phyloP scores from a whole-genome alignment of 257 asterid genomes.

The Linderniella brevidens region DNA sequence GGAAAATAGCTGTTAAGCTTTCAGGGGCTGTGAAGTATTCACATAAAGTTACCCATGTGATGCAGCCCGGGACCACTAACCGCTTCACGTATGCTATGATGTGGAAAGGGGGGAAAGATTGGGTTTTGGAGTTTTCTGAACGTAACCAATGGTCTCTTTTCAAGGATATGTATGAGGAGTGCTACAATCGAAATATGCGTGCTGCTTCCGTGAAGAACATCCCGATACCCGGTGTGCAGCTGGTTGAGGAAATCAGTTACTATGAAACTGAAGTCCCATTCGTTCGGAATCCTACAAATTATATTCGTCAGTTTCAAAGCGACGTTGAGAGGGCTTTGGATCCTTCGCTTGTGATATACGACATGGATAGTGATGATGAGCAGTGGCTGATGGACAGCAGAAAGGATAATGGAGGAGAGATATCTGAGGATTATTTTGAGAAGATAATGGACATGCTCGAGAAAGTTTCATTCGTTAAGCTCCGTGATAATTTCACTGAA shows the following conservation, averaged over 20 bases:
- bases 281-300: slow-evolving; percentile 26
- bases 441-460: slow-evolving; percentile 47
- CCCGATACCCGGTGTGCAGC: slow-evolving; percentile 67
- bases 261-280: slow-evolving; percentile 23
- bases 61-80: slow-evolving; percentile 68
- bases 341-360: slow-evolving; percentile 43
- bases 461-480: slow-evolving; percentile 46
- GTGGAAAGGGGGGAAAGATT: slow-evolving; percentile 88
- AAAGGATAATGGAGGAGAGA: slow-evolving; percentile 12
- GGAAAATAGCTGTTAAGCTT: slow-evolving; percentile 41
- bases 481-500: slow-evolving; percentile 27
- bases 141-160: slow-evolving; percentile 65
- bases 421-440: slow-evolving; percentile 45
- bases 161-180: slow-evolving; percentile 79
- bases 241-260: slow-evolving; percentile 37
- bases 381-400: slow-evolving; percentile 25
- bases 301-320: slow-evolving; percentile 45
- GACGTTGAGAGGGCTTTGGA: slow-evolving; percentile 74
- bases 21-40: slow-evolving; percentile 45
- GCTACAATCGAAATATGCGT: slow-evolving; percentile 64
- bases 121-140: slow-evolving; percentile 67
- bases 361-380: slow-evolving; percentile 81
- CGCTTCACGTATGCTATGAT: slow-evolving; percentile 74
- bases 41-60: slow-evolving; percentile 37
- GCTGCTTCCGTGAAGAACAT: slow-evolving; percentile 74